Percentiles rank a stretch among this genome's conserved stretches.
phyloP scores from a whole-genome alignment of 495 filamentous ascomycete species.

The Penicillium manginii region DNA sequence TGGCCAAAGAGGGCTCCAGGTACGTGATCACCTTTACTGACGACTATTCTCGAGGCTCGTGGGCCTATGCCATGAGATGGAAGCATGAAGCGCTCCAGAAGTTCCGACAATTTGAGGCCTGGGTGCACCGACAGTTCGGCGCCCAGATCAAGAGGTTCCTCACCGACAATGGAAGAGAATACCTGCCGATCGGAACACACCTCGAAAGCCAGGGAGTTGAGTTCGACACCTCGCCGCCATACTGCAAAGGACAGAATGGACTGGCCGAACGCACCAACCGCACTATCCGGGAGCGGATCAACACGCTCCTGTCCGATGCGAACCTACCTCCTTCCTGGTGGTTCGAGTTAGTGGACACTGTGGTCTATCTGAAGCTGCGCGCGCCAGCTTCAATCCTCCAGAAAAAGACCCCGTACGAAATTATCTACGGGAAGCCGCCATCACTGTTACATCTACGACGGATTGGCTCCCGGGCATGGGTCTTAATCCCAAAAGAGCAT shows the following conservation, averaged over 20 bases:
- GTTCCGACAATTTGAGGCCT: too few species aligned
- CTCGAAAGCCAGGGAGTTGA: constrained; percentile 3
- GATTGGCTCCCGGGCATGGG: constrained; percentile 8
- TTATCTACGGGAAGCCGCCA: constrained; percentile 7
- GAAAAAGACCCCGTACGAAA: constrained; percentile 8
- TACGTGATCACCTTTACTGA: too few species aligned
- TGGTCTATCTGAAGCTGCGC: constrained; percentile 12
- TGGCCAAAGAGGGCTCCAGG: too few species aligned
- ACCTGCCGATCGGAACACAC: too few species aligned
- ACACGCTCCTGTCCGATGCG: constrained; percentile 16
- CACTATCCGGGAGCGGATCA: constrained; percentile 17
- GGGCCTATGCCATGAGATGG: too few species aligned
- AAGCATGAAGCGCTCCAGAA: too few species aligned
- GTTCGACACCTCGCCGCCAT: constrained; percentile 15
- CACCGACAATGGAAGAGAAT: too few species aligned
- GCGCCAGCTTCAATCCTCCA: not conserved
- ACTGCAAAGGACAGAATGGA: constrained; percentile 17
- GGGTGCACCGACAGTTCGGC: too few species aligned
- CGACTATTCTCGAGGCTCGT: too few species aligned
- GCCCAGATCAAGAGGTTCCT: too few species aligned
- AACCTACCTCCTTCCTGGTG: constrained; percentile 12
- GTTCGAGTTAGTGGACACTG: constrained; percentile 5
- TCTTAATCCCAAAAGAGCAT: constrained; percentile 11
- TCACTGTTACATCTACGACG: constrained; percentile 8
- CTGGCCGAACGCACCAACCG: constrained; percentile 18